Evolutionary conservation across 2,329 filamentous ascomycete genomes (phyloP).

Genomic region (Cyphellophora europaea): DNA sequence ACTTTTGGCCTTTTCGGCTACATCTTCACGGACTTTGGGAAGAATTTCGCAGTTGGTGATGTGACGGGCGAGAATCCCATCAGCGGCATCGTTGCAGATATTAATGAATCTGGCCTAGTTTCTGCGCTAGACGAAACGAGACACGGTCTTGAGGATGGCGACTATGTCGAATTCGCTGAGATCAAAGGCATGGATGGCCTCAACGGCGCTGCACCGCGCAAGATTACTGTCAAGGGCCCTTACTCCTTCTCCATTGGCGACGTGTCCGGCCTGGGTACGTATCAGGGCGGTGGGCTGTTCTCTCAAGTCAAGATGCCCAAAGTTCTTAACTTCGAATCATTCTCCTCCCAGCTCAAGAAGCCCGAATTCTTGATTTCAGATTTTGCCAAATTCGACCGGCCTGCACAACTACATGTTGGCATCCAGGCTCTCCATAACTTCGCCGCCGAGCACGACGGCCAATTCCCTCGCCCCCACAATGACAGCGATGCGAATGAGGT

Average conservation of each 20-base stretch:
- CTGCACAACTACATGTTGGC: slow-evolving; percentile 81
- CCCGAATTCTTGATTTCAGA: slow-evolving; percentile 89
- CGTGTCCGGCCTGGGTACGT: slow-evolving; percentile 76
- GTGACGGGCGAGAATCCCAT: slow-evolving; percentile 81
- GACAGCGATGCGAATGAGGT: slow-evolving; percentile 74
- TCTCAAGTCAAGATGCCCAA: slow-evolving; percentile 99
- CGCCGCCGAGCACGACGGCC: slow-evolving; percentile 58
- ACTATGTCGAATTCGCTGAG: slow-evolving; percentile 92
- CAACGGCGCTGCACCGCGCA: slow-evolving; percentile 74
- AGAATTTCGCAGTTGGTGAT: slow-evolving; percentile 85
- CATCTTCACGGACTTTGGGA: slow-evolving; percentile 95
- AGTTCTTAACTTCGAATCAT: slow-evolving; percentile 75
- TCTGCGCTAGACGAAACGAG: slow-evolving; percentile 90
- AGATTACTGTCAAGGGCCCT: slow-evolving; percentile 87
- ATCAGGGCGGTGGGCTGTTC: slow-evolving; percentile 80
- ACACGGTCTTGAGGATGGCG: slow-evolving; percentile 91
- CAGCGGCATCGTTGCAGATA: slow-evolving; percentile 80
- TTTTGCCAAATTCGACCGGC: slow-evolving; percentile 95
- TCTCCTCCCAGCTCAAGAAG: slow-evolving; percentile 68
- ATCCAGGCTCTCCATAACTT: slow-evolving; percentile 90
- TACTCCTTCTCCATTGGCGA: slow-evolving; percentile 98
- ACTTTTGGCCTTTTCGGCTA: slow-evolving; percentile 90
- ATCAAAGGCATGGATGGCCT: slow-evolving; percentile 83
- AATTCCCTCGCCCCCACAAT: slow-evolving; percentile 74
- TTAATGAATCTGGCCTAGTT: slow-evolving; percentile 82